phyloP scores from a whole-genome alignment of 192 early-diverging fungal species.

The Backusella mclennaniae region DNA sequence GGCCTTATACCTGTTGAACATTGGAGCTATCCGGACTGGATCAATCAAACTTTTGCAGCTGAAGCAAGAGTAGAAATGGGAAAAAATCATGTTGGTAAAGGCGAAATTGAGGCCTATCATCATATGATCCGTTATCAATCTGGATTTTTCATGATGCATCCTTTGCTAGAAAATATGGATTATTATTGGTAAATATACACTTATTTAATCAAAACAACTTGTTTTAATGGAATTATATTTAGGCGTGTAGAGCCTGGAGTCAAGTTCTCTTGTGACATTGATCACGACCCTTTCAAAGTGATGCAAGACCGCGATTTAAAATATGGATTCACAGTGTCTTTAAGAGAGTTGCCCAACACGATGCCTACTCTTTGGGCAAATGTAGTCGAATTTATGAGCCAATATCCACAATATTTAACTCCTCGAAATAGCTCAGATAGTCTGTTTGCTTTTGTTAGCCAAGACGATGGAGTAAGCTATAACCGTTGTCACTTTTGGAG shows the following conservation, averaged over 20 bases:
- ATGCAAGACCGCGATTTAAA: conserved; percentile 77
- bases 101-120: conserved; percentile 63
- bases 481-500: conserved; percentile 85
- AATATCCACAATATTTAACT: conserved; percentile 49
- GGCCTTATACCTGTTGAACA: conserved; percentile 59
- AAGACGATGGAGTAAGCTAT: conserved; percentile 54
- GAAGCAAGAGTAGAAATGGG: conserved; percentile 55
- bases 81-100: conserved; percentile 53
- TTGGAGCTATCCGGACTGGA: conserved; percentile 82
- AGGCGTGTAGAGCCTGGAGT: conserved; percentile 82
- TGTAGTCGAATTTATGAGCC: conserved; percentile 47
- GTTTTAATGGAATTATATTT: background rate
- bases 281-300: conserved; percentile 79
- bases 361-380: conserved; percentile 69
- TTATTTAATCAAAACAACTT: background rate
- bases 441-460: conserved; percentile 50
- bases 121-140: conserved; percentile 80
- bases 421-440: conserved; percentile 34
- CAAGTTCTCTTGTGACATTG: conserved; percentile 77
- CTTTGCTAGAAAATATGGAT: conserved; percentile 65
- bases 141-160: conserved; percentile 78
- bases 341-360: conserved; percentile 68
- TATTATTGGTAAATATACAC: conserved; percentile 68
- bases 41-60: conserved; percentile 59
- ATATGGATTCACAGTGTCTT: conserved; percentile 76